Evolutionary conservation across 306 rosid species (phyloP).

Genomic region (Ammopiptanthus mongolicus): DNA sequence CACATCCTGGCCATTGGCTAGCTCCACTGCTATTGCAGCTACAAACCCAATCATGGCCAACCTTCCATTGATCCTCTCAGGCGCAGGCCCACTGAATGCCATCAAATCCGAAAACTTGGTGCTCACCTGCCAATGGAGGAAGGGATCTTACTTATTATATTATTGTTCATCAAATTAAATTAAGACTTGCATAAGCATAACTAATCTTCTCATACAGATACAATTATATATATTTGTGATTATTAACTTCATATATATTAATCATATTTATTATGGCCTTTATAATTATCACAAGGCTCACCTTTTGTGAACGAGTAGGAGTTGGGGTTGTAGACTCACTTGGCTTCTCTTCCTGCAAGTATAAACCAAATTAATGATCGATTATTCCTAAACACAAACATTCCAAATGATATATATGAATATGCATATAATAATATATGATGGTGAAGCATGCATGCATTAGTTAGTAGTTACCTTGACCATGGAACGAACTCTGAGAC

Average conservation of each 20-base stretch:
- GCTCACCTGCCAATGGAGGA: slow-evolving; percentile 32
- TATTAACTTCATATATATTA: background rate
- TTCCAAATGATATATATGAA: too few relatives aligned
- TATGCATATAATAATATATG: too few relatives aligned
- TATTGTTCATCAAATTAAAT: background rate
- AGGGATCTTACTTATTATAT: too few relatives aligned
- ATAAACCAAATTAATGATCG: too few relatives aligned
- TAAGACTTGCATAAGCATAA: background rate
- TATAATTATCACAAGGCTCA: background rate
- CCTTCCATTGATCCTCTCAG: slow-evolving; percentile 91
- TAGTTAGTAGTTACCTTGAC: slow-evolving; percentile 25
- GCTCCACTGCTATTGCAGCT: slow-evolving; percentile 65
- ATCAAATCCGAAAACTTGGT: slow-evolving; percentile 50
- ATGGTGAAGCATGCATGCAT: too few relatives aligned
- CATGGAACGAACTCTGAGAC: slow-evolving; percentile 30
- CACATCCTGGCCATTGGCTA: slow-evolving; percentile 59
- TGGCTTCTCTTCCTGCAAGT: slow-evolving; percentile 10
- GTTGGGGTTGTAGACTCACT: background rate
- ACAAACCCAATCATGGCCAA: slow-evolving; percentile 88
- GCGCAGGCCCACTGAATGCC: slow-evolving; percentile 80
- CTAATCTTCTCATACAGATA: too few relatives aligned
- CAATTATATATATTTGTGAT: background rate
- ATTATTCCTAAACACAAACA: background rate
- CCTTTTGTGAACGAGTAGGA: too few relatives aligned
- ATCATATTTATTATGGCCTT: background rate